These are phyloP conservation scores for Exophiala aquamarina DNA, from an alignment of 2,329 filamentous ascomycete species.

Conservation along the genomic window DNA sequence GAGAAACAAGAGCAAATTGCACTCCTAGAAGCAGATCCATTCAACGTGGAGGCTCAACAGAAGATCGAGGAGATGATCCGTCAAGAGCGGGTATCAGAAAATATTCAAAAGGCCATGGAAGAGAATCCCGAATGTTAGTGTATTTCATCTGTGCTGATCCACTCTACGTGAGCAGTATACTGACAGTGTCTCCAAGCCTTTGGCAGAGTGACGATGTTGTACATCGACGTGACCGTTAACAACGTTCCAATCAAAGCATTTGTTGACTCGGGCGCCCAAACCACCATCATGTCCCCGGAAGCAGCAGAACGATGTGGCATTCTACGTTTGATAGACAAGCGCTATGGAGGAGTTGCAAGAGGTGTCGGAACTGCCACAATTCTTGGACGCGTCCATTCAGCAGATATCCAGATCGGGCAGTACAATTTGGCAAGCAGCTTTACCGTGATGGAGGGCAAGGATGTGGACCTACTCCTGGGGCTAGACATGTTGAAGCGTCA, in stretches of 20 bases:
- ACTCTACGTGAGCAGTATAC: conserved; percentile 1
- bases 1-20: conserved; percentile 82
- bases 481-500: conserved; percentile 97
- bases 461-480: conserved; percentile 88
- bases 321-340: conserved; percentile 90
- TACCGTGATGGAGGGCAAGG: conserved; percentile 98
- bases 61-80: conserved; percentile 97
- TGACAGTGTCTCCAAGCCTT: conserved; percentile 49
- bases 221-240: conserved; percentile 94
- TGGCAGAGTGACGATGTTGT: conserved; percentile 91
- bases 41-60: conserved; percentile 85
- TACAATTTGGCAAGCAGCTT: conserved; percentile 91
- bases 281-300: conserved; percentile 95
- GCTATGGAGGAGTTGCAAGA: conserved; percentile 87
- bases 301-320: conserved; percentile 92
- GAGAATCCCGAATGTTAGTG: conserved; percentile 88
- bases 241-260: conserved; percentile 89
- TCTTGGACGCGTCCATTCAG: conserved; percentile 90
- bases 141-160: neutral
- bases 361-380: conserved; percentile 95
- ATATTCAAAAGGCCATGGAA: conserved; percentile 93
- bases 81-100: conserved; percentile 90
- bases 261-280: conserved; percentile 95
- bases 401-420: conserved; percentile 88
- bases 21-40: conserved; percentile 86